These are phyloP conservation scores for Stellera chamaejasme DNA, from an alignment of 345 rosid species.

Conservation along the genomic window DNA sequence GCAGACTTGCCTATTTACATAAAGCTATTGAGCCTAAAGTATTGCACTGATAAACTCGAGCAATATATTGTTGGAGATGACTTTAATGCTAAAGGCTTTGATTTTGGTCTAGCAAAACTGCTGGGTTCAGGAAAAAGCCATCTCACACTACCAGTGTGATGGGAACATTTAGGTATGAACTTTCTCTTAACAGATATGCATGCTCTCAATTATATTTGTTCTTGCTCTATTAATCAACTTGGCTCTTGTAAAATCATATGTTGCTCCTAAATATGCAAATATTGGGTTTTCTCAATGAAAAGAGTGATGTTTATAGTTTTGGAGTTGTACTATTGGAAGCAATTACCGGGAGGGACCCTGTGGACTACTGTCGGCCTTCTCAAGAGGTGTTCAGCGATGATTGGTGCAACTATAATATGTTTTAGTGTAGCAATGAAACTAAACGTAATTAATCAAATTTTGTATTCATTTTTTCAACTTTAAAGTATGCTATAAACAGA, in stretches of 20 bases:
- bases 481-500: no score
- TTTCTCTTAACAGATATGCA: not conserved
- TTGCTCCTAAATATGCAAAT: conserved; percentile 98
- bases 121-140: conserved; percentile 96
- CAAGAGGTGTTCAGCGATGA: conserved; percentile 46
- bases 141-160: conserved; percentile 95
- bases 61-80: conserved; percentile 88
- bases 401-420: not conserved
- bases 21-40: conserved; percentile 99
- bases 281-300: conserved; percentile 95
- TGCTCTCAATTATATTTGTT: conserved; percentile 1
- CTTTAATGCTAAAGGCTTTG: conserved; percentile 90
- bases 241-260: conserved; percentile 27
- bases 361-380: conserved; percentile 84
- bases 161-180: conserved; percentile 93
- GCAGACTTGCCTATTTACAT: conserved; percentile 95
- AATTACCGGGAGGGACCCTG: conserved; percentile 94
- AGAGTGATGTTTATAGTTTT: conserved; percentile 97
- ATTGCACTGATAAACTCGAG: conserved; percentile 98
- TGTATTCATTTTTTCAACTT: no score
- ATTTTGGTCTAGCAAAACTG: conserved; percentile 96
- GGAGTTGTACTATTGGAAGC: conserved; percentile 93
- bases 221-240: conserved; percentile 1
- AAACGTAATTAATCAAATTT: no score
- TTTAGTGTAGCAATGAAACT: conserved; percentile 1